phyloP scores from a whole-genome alignment of 108 stramenopile species.

The Skeletonema costatum region DNA sequence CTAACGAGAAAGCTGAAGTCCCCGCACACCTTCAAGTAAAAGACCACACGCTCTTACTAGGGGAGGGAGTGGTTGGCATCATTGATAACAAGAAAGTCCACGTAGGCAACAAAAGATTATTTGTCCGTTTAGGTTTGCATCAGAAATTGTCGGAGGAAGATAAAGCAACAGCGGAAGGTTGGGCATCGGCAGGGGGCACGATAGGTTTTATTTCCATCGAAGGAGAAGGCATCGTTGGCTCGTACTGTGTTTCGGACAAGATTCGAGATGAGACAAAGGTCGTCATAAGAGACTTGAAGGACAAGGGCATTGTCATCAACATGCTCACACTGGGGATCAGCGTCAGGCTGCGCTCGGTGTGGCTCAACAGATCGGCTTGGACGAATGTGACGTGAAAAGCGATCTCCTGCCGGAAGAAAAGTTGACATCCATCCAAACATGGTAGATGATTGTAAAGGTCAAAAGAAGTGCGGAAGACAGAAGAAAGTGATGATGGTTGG shows the following conservation, averaged over 20 bases:
- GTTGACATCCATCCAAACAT: slow-evolving; percentile 42
- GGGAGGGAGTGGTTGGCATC: slow-evolving; percentile 66
- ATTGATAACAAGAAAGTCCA: slow-evolving; percentile 57
- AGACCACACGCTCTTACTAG: slow-evolving; percentile 58
- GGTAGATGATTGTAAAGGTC: slow-evolving; percentile 15
- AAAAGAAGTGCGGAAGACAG: slow-evolving; percentile 9
- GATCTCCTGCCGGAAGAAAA: slow-evolving; percentile 78
- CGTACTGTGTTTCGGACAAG: slow-evolving; percentile 73
- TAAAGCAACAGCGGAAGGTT: slow-evolving; percentile 38
- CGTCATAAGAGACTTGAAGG: slow-evolving; percentile 62
- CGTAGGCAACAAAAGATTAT: slow-evolving; percentile 74
- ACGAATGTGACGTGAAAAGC: slow-evolving; percentile 43
- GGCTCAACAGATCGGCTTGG: slow-evolving; percentile 69
- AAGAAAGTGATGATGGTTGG: slow-evolving; percentile 87
- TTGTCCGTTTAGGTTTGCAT: slow-evolving; percentile 57
- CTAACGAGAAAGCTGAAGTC: slow-evolving; percentile 52
- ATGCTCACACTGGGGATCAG: slow-evolving; percentile 98
- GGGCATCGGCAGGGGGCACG: slow-evolving; percentile 60
- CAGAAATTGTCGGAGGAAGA: slow-evolving; percentile 21
- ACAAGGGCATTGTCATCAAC: slow-evolving; percentile 69
- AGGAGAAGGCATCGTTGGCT: slow-evolving; percentile 65
- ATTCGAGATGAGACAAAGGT: slow-evolving; percentile 58
- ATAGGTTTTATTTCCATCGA: slow-evolving; percentile 75
- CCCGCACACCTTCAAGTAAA: slow-evolving; percentile 36
- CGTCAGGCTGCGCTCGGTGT: slow-evolving; percentile 79